A percentile compares a stretch with the other conserved stretches of the same genome.
These are phyloP conservation scores for Camellia granthamiana DNA, from an alignment of 148 eudicot species.

Conservation along the genomic window DNA sequence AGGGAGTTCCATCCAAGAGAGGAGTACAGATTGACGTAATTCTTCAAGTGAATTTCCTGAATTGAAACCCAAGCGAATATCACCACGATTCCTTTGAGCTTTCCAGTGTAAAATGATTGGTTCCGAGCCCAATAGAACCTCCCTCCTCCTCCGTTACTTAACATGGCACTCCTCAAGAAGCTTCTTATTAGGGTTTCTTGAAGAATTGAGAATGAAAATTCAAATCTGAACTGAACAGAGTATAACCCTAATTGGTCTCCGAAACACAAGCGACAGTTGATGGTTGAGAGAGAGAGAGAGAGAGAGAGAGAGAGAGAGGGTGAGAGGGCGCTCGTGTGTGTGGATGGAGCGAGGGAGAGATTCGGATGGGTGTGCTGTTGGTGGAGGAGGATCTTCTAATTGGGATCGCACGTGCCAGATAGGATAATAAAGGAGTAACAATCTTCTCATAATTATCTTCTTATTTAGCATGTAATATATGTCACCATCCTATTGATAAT, in stretches of 20 bases:
- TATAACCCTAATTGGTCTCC: not conserved
- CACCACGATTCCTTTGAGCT: conserved; percentile 39
- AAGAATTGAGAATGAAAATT: not conserved
- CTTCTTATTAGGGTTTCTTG: not conserved
- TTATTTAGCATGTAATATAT: too few species aligned
- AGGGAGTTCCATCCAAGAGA: conserved; percentile 64
- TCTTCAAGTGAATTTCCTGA: conserved; percentile 32
- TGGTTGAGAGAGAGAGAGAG: not conserved
- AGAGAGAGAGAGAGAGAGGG: not conserved
- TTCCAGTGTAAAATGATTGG: not conserved
- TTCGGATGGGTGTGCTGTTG: not conserved
- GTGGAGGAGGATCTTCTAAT: too few species aligned
- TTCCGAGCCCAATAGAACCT: conserved; percentile 41
- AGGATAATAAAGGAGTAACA: not conserved
- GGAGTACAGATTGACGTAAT: conserved; percentile 34
- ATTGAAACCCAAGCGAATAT: conserved; percentile 55
- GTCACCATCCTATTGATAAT: too few species aligned
- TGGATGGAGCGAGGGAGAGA: not conserved
- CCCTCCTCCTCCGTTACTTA: conserved; percentile 34
- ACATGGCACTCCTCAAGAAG: conserved; percentile 1
- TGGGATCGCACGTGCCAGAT: not conserved
- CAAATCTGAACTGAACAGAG: not conserved
- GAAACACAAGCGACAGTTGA: not conserved
- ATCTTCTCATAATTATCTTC: too few species aligned
- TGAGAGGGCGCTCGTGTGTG: not conserved